Conservation (phyloP, 2,329 filamentous ascomycete species). For the Emericellopsis cladophorae region DNA sequence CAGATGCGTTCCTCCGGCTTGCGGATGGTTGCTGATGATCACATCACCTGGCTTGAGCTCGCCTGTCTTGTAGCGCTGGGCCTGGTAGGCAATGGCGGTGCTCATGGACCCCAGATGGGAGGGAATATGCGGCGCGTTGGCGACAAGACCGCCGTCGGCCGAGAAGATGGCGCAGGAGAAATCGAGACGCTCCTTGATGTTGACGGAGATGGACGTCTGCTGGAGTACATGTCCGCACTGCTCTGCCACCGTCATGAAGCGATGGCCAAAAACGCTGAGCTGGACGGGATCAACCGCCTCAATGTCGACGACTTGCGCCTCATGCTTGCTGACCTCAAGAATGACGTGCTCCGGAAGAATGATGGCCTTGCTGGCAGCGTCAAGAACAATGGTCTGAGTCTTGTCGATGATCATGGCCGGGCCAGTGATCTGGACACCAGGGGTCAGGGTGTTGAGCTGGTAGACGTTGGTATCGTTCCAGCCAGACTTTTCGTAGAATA, state of each 20-base stretch:
- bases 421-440: constrained; percentile 23
- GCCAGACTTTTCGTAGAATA: constrained; percentile 12
- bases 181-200: constrained; percentile 68
- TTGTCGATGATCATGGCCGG: constrained; percentile 62
- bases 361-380: constrained; percentile 20
- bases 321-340: constrained; percentile 14
- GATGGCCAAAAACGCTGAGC: constrained; percentile 62
- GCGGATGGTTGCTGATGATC: constrained; percentile 48
- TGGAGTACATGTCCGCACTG: constrained; percentile 69
- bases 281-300: constrained; percentile 56
- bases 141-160: constrained; percentile 57
- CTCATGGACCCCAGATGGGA: constrained; percentile 71
- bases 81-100: constrained; percentile 59
- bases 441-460: constrained; percentile 8
- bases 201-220: constrained; percentile 64
- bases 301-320: constrained; percentile 5
- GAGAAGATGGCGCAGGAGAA: constrained; percentile 72
- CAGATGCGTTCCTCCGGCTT: constrained; percentile 30
- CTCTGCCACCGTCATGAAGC: constrained; percentile 73
- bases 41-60: constrained; percentile 64
- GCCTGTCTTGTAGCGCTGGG: constrained; percentile 49
- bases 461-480: constrained; percentile 14
- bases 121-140: constrained; percentile 63
- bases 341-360: constrained; percentile 20
- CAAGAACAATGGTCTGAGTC: constrained; percentile 64